phyloP scores from a whole-genome alignment of 2,329 filamentous ascomycete genomes.

The Alternaria triticina region DNA sequence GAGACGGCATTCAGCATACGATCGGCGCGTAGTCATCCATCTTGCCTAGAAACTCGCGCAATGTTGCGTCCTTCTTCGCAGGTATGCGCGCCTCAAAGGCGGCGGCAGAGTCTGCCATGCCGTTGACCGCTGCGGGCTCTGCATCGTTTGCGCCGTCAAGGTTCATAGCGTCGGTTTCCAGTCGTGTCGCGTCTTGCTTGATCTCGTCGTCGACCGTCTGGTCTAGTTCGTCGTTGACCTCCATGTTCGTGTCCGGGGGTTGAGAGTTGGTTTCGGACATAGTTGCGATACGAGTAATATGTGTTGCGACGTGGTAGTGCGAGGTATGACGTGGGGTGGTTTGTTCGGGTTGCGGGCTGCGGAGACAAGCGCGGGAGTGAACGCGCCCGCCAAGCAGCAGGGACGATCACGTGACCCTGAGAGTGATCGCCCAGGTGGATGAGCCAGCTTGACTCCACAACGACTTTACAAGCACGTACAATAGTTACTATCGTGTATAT shows the following conservation, averaged over 20 bases:
- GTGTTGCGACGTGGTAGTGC: constrained; percentile 4
- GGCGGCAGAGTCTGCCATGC: constrained; percentile 51
- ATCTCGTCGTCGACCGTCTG: constrained; percentile 52
- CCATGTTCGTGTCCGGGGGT: constrained; percentile 36
- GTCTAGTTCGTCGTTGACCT: constrained; percentile 49
- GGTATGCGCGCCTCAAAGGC: constrained; percentile 69
- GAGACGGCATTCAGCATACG: constrained; percentile 60
- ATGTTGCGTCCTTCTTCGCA: constrained; percentile 86
- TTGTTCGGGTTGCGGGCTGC: constrained; percentile 8
- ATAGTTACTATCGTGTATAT: neutral
- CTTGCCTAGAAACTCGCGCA: constrained; percentile 91
- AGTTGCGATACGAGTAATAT: constrained; percentile 15
- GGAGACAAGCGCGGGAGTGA: constrained; percentile 24
- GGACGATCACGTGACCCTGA: neutral
- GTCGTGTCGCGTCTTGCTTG: constrained; percentile 41
- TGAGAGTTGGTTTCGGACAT: constrained; percentile 44
- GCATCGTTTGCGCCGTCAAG: constrained; percentile 50
- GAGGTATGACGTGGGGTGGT: constrained; percentile 13
- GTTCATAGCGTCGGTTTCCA: constrained; percentile 47
- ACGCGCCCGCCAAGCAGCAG: constrained; percentile 15
- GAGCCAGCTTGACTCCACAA: neutral
- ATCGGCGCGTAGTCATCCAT: constrained; percentile 99
- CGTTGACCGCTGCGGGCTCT: constrained; percentile 44
- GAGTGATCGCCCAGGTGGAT: neutral
- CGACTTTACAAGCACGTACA: neutral